Evolutionary conservation across 2,329 filamentous ascomycete species (phyloP), one percentile per base, ranked within the genome.

Genomic region (Botrytis fabae): DNA sequence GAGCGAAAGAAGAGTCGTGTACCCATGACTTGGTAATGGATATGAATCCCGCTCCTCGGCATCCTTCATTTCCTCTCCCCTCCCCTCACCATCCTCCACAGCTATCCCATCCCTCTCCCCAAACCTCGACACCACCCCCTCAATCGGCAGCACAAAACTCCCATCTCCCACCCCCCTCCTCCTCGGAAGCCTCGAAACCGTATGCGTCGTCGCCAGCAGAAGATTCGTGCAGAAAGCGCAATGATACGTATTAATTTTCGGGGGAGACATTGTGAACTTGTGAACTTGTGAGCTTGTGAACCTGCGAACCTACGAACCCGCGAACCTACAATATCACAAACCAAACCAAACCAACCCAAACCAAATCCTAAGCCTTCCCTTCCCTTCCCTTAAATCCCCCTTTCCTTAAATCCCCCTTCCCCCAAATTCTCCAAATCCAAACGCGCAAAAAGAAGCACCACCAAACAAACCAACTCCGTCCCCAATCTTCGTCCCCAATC

Each of bases 171-270:
- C 2, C 7, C 46, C 64, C 25, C 25, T 68, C 64, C 64, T 54
- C 35, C 2, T 40, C 32, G 64, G 64, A 10, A 68, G 25, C 25
- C 4, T 14, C 9, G 46, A 54, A 54, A 68, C 18, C 1, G 16
- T 28, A 40, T 54, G 35, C 35, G 64, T 68, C 0, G 64, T 68
- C 4, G 64, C 64, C 32, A 68, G 25, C 1, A 68, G 2, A 12
- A 68, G 64, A 28, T 68, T 68, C 25, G 46, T 57, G 10, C 64
- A 68, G 5, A 54, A 68, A 9, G 46, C n/a, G 28, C 64, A 68
- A n/a, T 68, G 64, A 38, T 68, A 68, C 0, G 64, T 57, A 8
- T 68, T 22, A 16, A 68, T 32, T 9, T 28, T 22, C 0, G 35
- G 48, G 1, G 46, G 32, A 54, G 64, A 51, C 64, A 66, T 66